These are phyloP conservation scores for Irpex sp. DNA, from an alignment of 1,284 basidiomycete species.

Conservation along the genomic window DNA sequence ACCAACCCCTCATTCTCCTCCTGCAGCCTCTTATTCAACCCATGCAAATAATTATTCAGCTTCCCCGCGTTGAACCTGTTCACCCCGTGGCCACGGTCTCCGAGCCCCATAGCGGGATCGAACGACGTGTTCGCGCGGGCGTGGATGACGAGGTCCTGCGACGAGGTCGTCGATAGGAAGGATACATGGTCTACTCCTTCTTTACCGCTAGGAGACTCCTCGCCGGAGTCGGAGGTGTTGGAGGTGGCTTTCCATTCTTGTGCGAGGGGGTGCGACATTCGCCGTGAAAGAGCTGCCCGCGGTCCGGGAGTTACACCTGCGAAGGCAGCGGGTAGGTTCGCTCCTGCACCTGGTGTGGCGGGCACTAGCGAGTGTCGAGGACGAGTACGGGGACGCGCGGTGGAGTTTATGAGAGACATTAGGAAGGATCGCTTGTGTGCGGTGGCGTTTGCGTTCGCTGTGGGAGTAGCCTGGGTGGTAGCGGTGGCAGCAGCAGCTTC, in stretches of 20 bases:
- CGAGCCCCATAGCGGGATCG: conserved; percentile 69
- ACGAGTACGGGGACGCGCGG: conserved; percentile 51
- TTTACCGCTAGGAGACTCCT: conserved; percentile 17
- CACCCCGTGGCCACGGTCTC: conserved; percentile 48
- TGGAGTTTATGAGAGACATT: conserved; percentile 72
- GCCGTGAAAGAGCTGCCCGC: conserved; percentile 12
- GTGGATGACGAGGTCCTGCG: conserved; percentile 77
- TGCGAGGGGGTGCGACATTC: conserved; percentile 33
- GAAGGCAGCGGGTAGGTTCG: background rate
- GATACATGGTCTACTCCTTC: conserved; percentile 48
- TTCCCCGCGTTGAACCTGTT: conserved; percentile 77
- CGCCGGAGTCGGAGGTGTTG: conserved; percentile 21
- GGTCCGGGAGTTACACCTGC: conserved; percentile 18
- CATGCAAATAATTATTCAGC: conserved; percentile 76
- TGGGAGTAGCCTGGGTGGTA: conserved; percentile 32
- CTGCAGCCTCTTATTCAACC: conserved; percentile 70
- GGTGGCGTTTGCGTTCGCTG: conserved; percentile 30
- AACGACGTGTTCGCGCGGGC: conserved; percentile 80
- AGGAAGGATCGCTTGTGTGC: conserved; percentile 70
- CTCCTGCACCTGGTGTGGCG: conserved; percentile 1
- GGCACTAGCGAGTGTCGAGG: conserved; percentile 14
- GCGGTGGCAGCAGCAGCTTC: conserved; percentile 11
- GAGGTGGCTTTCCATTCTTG: conserved; percentile 23
- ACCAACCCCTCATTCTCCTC: conserved; percentile 71
- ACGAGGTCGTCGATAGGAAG: conserved; percentile 74